Percentiles rank a stretch among this genome's conserved stretches.
These are phyloP conservation scores for Dactylonectria estremocensis DNA, from an alignment of 2,329 filamentous ascomycete species.

Conservation along the genomic window DNA sequence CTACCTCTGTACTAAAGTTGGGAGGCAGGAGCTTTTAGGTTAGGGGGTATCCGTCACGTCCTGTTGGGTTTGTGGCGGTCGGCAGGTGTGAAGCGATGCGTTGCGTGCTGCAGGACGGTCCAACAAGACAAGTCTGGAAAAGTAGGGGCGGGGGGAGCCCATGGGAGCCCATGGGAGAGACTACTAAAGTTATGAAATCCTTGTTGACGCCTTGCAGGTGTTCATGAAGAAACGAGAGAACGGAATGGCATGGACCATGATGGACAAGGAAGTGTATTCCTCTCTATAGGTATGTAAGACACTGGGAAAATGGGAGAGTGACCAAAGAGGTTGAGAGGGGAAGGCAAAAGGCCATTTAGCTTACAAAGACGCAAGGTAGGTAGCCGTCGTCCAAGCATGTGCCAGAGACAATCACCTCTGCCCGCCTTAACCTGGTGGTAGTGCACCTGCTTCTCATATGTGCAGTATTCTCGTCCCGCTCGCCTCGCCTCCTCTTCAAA, in stretches of 20 bases:
- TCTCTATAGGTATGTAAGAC: background rate
- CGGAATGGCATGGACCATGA: background rate
- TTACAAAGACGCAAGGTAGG: background rate
- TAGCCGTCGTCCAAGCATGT: background rate
- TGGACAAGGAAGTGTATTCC: too few relatives aligned
- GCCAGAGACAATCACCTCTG: background rate
- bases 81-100: background rate
- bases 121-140: background rate
- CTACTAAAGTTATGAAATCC: background rate
- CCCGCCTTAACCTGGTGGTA: too few relatives aligned
- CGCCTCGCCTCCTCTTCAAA: background rate
- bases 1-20: too few relatives aligned
- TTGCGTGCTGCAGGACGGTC: background rate
- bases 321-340: background rate
- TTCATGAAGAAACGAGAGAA: background rate
- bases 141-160: too few relatives aligned
- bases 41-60: background rate
- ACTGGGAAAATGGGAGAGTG: background rate
- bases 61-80: background rate
- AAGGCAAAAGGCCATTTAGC: background rate
- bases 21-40: background rate
- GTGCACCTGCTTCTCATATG: too few relatives aligned
- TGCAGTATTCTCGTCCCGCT: background rate
- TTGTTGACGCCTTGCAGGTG: background rate
- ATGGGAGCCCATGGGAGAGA: background rate